Evolutionary conservation across 208 protist species (phyloP).

Genomic region (Crithidia fasciculata): DNA sequence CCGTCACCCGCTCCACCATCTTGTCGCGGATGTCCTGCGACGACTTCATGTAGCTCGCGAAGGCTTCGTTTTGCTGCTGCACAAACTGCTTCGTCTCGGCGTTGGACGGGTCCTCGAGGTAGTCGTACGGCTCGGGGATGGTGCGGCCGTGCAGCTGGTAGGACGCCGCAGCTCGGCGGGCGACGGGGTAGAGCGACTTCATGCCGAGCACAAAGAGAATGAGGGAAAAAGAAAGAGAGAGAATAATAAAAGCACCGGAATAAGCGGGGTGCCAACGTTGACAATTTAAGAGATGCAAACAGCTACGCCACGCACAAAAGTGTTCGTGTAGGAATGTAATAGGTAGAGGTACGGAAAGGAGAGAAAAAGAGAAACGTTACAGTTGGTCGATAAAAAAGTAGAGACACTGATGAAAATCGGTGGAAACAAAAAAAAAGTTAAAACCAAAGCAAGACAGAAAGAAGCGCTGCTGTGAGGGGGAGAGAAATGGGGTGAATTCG

Average conservation of each 20-base stretch:
- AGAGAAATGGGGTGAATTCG: neutral
- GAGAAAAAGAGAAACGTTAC: neutral
- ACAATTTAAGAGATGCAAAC: slow-evolving; percentile 18
- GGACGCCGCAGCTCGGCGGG: slow-evolving; percentile 53
- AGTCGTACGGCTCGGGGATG: slow-evolving; percentile 92
- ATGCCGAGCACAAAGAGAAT: neutral
- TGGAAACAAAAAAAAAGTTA: slow-evolving; percentile 2
- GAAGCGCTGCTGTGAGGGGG: too few relatives aligned
- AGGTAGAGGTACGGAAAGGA: neutral
- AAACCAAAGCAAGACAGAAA: neutral
- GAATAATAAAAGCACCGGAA: slow-evolving; percentile 1
- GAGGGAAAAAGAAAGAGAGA: slow-evolving; percentile 16
- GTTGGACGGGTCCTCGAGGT: slow-evolving; percentile 91
- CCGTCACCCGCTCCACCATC: slow-evolving; percentile 56
- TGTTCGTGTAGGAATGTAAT: too few relatives aligned
- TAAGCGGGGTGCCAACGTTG: slow-evolving; percentile 14
- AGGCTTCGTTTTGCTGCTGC: slow-evolving; percentile 78
- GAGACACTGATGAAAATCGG: neutral
- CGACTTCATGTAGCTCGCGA: slow-evolving; percentile 69
- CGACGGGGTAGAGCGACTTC: slow-evolving; percentile 61
- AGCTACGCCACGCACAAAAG: neutral
- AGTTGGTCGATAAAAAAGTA: neutral
- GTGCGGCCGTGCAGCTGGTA: slow-evolving; percentile 79
- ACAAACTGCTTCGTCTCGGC: slow-evolving; percentile 91
- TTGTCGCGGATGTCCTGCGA: slow-evolving; percentile 55